Percentiles rank a stretch among this genome's conserved stretches.
phyloP scores from a whole-genome alignment of 352 stramenopile genomes.

The Blastocystis sp. region DNA sequence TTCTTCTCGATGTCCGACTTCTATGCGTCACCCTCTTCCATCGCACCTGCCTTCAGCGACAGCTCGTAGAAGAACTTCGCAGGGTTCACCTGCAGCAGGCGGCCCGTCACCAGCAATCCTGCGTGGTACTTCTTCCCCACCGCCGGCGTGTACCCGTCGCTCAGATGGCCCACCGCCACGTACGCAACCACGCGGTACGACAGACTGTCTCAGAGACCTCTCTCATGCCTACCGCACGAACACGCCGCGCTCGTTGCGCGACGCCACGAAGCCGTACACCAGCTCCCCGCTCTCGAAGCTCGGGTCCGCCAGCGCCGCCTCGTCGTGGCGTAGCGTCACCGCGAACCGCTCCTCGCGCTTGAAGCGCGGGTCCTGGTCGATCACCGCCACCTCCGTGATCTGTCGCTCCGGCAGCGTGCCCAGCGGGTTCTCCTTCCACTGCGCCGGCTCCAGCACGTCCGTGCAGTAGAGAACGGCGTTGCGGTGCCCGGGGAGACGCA shows the following conservation, averaged over 20 bases:
- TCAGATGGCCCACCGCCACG: no score
- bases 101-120: background rate
- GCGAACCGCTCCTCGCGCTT: background rate
- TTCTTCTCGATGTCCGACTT: background rate
- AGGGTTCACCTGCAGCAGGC: background rate
- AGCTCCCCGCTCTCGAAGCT: background rate
- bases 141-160: background rate
- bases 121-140: background rate
- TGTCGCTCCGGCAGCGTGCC: background rate
- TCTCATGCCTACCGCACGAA: no score
- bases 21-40: background rate
- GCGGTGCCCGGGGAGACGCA: background rate
- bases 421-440: background rate
- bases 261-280: slow-evolving; percentile 3
- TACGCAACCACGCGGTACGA: no score
- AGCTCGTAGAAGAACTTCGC: background rate
- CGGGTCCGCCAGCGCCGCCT: background rate
- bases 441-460: background rate
- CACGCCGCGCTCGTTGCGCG: no score
- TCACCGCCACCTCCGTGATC: background rate
- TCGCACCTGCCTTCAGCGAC: background rate
- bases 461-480: background rate
- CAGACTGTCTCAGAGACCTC: no score
- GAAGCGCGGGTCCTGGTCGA: background rate
- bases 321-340: background rate